Percentiles rank a stretch among this genome's conserved stretches.
These are phyloP conservation scores for Chlorella variabilis DNA, from an alignment of 163 green algal genomes.

Conservation along the genomic window DNA sequence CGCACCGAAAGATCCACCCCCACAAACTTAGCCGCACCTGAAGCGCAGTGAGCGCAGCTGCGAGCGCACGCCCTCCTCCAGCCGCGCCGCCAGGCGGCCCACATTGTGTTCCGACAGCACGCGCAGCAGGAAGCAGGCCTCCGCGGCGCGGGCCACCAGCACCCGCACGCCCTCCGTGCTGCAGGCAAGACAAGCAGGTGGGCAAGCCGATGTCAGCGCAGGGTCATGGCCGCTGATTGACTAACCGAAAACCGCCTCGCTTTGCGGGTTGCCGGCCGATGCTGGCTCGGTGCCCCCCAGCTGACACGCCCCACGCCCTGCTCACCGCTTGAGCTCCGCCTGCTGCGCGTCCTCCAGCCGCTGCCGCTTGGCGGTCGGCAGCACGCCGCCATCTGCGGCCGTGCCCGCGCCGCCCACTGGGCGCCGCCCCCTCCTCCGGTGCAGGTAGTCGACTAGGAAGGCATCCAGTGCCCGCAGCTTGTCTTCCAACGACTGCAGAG, in stretches of 20 bases:
- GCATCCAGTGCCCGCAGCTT: conserved; percentile 65
- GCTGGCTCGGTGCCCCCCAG: too few species aligned
- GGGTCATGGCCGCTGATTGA: too few species aligned
- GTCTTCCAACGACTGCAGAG: conserved; percentile 58
- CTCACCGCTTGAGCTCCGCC: conserved; percentile 73
- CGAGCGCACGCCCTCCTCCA: conserved; percentile 45
- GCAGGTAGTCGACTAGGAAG: conserved; percentile 60
- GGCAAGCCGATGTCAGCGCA: too few species aligned
- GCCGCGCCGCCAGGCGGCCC: conserved; percentile 64
- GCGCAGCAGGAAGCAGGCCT: conserved; percentile 81
- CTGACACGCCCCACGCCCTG: too few species aligned
- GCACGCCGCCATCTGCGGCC: neutral
- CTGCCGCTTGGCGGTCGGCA: conserved; percentile 72
- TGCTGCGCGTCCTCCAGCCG: conserved; percentile 73
- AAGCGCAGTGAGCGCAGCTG: conserved; percentile 51
- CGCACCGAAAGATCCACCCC: too few species aligned
- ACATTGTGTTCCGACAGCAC: conserved; percentile 55
- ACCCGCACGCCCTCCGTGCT: conserved; percentile 51
- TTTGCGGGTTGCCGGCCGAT: too few species aligned
- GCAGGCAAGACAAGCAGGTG: neutral
- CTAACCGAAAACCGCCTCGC: too few species aligned
- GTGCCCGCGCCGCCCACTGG: neutral
- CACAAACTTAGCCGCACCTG: too few species aligned
- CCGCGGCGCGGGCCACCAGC: conserved; percentile 64
- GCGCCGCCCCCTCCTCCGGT: conserved; percentile 4